Conservation (phyloP, 805 yeast genomes). For the Hanseniaspora lindneri region DNA sequence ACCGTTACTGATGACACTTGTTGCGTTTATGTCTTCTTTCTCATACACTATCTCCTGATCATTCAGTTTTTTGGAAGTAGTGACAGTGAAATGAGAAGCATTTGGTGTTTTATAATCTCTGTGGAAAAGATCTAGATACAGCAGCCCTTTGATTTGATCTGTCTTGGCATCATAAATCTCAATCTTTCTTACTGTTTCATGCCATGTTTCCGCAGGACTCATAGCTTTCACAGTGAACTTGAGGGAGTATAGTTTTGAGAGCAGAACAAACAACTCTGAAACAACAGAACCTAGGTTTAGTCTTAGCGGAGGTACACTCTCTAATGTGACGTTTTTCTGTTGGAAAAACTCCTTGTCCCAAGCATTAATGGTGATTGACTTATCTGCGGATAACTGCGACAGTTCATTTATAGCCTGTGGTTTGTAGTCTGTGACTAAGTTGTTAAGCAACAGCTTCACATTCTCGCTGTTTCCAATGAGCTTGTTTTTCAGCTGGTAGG, state of each 20-base stretch:
- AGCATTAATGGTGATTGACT: constrained; percentile 36
- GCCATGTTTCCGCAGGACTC: constrained; percentile 74
- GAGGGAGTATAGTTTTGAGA: constrained; percentile 64
- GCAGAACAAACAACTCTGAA: constrained; percentile 65
- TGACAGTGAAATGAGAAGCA: constrained; percentile 93
- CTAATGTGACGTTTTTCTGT: constrained; percentile 25
- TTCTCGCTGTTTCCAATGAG: constrained; percentile 76
- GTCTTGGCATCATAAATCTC: constrained; percentile 52
- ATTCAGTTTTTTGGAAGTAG: constrained; percentile 76
- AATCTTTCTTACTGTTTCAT: constrained; percentile 67
- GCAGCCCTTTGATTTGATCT: constrained; percentile 58
- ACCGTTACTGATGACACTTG: constrained; percentile 20
- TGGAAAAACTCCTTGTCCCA: constrained; percentile 78
- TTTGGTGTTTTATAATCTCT: constrained; percentile 62
- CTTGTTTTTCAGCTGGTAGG: constrained; percentile 75
- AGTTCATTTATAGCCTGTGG: constrained; percentile 53
- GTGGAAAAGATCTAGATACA: constrained; percentile 80
- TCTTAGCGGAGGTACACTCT: not conserved
- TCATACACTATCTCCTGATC: constrained; percentile 34
- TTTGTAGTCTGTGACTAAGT: constrained; percentile 41
- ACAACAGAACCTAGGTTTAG: constrained; percentile 59
- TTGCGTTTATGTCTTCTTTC: constrained; percentile 21
- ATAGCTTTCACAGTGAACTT: constrained; percentile 45
- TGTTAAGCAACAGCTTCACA: constrained; percentile 56
- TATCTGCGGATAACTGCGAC: constrained; percentile 30